Conservation (phyloP, 2,329 filamentous ascomycete genomes). For the Macrophomina pseudophaseolina region DNA sequence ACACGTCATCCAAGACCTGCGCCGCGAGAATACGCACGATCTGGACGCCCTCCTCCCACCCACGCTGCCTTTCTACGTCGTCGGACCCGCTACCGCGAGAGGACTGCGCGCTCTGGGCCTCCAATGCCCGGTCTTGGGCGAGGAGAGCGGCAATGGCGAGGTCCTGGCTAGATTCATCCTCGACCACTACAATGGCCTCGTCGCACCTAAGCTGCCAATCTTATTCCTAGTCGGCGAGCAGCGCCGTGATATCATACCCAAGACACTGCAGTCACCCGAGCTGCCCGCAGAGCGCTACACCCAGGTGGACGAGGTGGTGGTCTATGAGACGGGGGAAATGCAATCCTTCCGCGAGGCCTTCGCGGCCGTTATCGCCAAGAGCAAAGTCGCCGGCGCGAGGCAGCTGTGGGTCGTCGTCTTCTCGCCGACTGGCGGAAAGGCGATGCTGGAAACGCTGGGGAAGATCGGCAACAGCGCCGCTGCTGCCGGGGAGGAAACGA, state of each 20-base stretch:
- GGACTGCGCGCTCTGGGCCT: conserved; percentile 64
- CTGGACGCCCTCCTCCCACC: conserved; percentile 46
- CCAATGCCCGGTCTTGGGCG: conserved; percentile 70
- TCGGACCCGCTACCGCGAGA: conserved; percentile 79
- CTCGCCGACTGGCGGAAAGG: conserved; percentile 66
- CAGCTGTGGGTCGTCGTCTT: conserved; percentile 77
- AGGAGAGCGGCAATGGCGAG: conserved; percentile 84
- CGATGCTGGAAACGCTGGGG: conserved; percentile 61
- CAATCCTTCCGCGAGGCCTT: conserved; percentile 76
- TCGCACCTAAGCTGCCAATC: conserved; percentile 63
- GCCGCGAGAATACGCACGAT: conserved; percentile 38
- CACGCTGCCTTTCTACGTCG: conserved; percentile 73
- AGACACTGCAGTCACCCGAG: conserved; percentile 67
- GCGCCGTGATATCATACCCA: conserved; percentile 87
- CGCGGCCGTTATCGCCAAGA: conserved; percentile 53
- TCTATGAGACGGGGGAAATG: conserved; percentile 88
- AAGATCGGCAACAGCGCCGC: conserved; percentile 32
- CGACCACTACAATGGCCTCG: conserved; percentile 67
- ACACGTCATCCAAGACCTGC: conserved; percentile 63
- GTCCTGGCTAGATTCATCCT: conserved; percentile 79
- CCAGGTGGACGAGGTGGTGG: conserved; percentile 75
- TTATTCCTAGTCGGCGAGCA: conserved; percentile 92
- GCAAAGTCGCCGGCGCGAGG: conserved; percentile 40
- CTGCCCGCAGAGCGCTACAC: conserved; percentile 62
- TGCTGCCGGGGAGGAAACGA: conserved; percentile 45